Evolutionary conservation across 164 flowering plant species (phyloP), one percentile per base, ranked within the genome.

Genomic region (Tetrastigma voinierianum): DNA sequence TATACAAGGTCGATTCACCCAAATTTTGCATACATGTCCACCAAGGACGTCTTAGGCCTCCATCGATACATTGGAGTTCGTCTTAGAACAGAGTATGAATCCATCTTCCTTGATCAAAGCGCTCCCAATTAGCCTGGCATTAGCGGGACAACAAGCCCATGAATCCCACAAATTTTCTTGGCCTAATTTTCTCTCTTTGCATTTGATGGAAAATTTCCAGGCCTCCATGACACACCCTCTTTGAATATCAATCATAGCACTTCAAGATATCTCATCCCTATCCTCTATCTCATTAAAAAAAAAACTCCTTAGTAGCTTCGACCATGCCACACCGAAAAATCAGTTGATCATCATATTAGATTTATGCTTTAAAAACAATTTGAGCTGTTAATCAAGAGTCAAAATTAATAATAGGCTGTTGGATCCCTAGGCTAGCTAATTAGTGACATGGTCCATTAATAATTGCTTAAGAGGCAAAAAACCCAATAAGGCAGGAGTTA

Each of bases 11-110:
- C n/a, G n/a, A n/a, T n/a, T n/a, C n/a, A n/a, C n/a, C n/a, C n/a
- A n/a, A n/a, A n/a, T n/a, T n/a, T n/a, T n/a, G n/a, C 86, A 44
- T 81, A 87, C 93, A 84, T 84, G 68, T 86, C 88, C 5, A 83
- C 76, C 10, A 85, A 45, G 0, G 84, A 67, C 10, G 85, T 77
- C 79, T 84, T 32, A 85, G 81, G 56, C 75, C 80, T 5, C 78
- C 47, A 52, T 88, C 90, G 80, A 2, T 55, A 81, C 77, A 52
- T 86, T 74, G 53, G 74, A 83, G 46, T 68, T 73, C 52, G 65
- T 78, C n/a, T n/a, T n/a, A 3, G 84, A 68, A n/a, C 73, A 63
- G n/a, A 46, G 58, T 65, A 65, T 78, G 80, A 45, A 86, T 84
- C 87, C 78, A 77, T 67, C 83, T 77, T n/a, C 90, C 93, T 67